A percentile compares a stretch with the other conserved stretches of the same genome.
Conservation (phyloP, 495 filamentous ascomycete genomes). For the Articulospora tetracladia region DNA sequence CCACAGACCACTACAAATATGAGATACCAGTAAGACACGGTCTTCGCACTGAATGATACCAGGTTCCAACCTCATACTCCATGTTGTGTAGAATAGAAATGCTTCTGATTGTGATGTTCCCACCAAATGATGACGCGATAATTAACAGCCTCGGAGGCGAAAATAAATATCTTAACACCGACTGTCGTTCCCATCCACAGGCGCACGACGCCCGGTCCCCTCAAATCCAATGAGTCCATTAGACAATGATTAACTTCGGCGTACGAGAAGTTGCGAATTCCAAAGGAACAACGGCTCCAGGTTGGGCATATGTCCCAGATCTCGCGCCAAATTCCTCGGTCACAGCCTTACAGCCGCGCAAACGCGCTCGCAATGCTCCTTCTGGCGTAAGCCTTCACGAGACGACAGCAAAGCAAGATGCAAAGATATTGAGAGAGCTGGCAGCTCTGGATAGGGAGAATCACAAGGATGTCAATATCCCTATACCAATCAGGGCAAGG, state of each 20-base stretch:
- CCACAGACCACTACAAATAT: conserved; percentile 10
- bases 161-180: not conserved
- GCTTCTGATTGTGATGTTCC: not conserved
- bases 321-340: conserved; percentile 51
- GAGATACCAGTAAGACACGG: conserved; percentile 2
- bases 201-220: not conserved
- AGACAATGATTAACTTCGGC: conserved; percentile 36
- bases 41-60: not conserved
- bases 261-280: conserved; percentile 74
- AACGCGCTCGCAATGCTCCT: conserved; percentile 54
- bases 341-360: conserved; percentile 52
- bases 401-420: conserved; percentile 70
- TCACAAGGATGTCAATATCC: conserved; percentile 64
- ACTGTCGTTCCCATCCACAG: not conserved
- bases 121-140: not conserved
- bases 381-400: conserved; percentile 46
- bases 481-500: conserved; percentile 53
- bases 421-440: conserved; percentile 70
- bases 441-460: conserved; percentile 80
- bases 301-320: conserved; percentile 86
- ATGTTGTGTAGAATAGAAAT: not conserved
- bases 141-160: not conserved
- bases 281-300: conserved; percentile 64
- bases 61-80: not conserved
- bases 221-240: conserved; percentile 1